Conservation (phyloP, 2,329 filamentous ascomycete species). For the Botrytis squamosa region DNA sequence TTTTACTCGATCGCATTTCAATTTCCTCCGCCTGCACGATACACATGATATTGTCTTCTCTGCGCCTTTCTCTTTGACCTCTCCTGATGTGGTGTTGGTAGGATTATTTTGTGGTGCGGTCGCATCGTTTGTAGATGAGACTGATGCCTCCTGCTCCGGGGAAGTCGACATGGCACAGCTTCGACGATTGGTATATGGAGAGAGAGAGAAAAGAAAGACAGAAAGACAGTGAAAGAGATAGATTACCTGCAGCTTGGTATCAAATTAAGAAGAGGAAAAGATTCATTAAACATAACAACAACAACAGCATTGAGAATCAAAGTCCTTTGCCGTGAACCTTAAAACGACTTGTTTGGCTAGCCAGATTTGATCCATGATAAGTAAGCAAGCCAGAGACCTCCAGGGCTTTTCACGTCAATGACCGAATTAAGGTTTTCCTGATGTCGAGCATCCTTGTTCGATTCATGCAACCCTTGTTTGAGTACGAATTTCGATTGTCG, state of each 20-base stretch:
- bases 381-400: not conserved
- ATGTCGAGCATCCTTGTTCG: not conserved
- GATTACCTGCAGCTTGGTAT: not conserved
- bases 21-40: conserved; percentile 77
- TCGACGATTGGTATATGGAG: not conserved
- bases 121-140: not conserved
- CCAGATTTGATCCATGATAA: not conserved
- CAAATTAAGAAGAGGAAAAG: no score
- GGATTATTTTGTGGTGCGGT: not conserved
- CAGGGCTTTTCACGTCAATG: not conserved
- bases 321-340: not conserved
- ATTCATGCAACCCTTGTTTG: not conserved
- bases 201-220: not conserved
- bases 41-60: conserved; percentile 73
- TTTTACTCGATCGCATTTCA: conserved; percentile 80
- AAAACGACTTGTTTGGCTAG: not conserved
- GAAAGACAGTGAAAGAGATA: not conserved
- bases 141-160: not conserved
- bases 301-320: not conserved
- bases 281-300: not conserved
- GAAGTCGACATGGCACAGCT: conserved; percentile 12
- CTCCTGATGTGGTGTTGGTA: not conserved
- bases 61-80: not conserved
- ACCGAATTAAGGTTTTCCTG: not conserved
- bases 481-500: not conserved